Percentiles rank a stretch among this genome's conserved stretches.
These are phyloP conservation scores for Amphirosellinia nigrospora DNA, from an alignment of 495 filamentous ascomycete genomes.

Conservation along the genomic window DNA sequence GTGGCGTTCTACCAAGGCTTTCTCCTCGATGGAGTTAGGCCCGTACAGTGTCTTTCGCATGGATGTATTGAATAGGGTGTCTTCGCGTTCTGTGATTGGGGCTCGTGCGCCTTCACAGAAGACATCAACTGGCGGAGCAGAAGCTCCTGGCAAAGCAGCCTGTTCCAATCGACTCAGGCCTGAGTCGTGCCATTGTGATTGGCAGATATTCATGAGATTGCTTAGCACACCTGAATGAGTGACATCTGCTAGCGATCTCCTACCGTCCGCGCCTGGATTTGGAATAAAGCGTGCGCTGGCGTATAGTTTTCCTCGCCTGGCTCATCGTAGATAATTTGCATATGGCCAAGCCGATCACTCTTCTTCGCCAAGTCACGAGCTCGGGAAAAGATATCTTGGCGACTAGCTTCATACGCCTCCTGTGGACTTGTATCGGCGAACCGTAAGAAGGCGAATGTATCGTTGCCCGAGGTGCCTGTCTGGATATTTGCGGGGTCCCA, in stretches of 20 bases:
- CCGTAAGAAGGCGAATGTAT: slow-evolving; percentile 87
- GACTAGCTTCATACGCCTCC: slow-evolving; percentile 71
- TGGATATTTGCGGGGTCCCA: slow-evolving; percentile 82
- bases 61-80: slow-evolving; percentile 76
- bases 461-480: slow-evolving; percentile 58
- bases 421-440: slow-evolving; percentile 79
- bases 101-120: slow-evolving; percentile 70
- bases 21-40: slow-evolving; percentile 69
- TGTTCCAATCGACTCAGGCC: slow-evolving; percentile 81
- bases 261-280: slow-evolving; percentile 72
- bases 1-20: slow-evolving; percentile 72
- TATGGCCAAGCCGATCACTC: slow-evolving; percentile 56
- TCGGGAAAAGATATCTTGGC: slow-evolving; percentile 60
- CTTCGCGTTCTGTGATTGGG: slow-evolving; percentile 69
- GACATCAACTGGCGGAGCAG: slow-evolving; percentile 88
- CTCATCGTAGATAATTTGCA: slow-evolving; percentile 53
- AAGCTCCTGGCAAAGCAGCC: slow-evolving; percentile 72
- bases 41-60: slow-evolving; percentile 78
- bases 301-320: slow-evolving; percentile 63
- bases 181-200: slow-evolving; percentile 65
- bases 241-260: slow-evolving; percentile 69
- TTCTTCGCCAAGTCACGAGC: slow-evolving; percentile 62
- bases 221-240: slow-evolving; percentile 74
- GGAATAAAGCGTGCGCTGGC: slow-evolving; percentile 78
- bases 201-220: slow-evolving; percentile 80